These are phyloP conservation scores for barley (Hordeum vulgare) DNA, from an alignment of 176 grass and related monocot species.

Conservation along the genomic window DNA sequence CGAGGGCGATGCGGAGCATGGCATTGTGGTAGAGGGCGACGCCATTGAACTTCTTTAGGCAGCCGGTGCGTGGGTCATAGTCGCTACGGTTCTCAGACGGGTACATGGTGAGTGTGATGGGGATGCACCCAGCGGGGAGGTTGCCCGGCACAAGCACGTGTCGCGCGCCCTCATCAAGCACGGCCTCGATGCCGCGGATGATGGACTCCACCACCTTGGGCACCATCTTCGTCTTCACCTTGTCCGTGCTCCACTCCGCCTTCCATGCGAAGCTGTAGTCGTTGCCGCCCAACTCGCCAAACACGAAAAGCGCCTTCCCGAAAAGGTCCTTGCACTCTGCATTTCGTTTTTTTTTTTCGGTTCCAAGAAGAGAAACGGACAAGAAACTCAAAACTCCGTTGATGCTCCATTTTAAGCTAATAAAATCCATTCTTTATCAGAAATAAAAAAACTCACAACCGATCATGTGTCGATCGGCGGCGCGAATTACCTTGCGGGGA, in stretches of 20 bases:
- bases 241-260: constrained; percentile 41
- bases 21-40: constrained; percentile 67
- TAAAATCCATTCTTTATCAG: too few relatives aligned
- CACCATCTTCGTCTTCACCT: constrained; percentile 35
- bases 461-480: not conserved
- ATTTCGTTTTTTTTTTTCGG: too few relatives aligned
- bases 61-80: constrained; percentile 59
- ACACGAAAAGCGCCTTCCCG: constrained; percentile 58
- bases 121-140: constrained; percentile 76
- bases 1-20: constrained; percentile 41
- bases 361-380: too few relatives aligned
- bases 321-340: constrained; percentile 54
- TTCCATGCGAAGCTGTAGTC: constrained; percentile 75
- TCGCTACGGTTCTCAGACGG: constrained; percentile 13
- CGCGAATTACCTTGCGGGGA: not conserved
- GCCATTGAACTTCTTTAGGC: constrained; percentile 62
- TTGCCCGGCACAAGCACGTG: constrained; percentile 64
- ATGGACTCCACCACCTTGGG: constrained; percentile 53
- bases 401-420: too few relatives aligned
- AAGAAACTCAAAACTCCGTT: too few relatives aligned
- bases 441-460: too few relatives aligned
- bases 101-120: constrained; percentile 60
- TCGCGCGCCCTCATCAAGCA: constrained; percentile 51
- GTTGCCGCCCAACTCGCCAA: constrained; percentile 89
- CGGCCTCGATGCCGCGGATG: constrained; percentile 25